Conservation (phyloP, 768 basidiomycete species). For the Dentipellis fragilis region DNA sequence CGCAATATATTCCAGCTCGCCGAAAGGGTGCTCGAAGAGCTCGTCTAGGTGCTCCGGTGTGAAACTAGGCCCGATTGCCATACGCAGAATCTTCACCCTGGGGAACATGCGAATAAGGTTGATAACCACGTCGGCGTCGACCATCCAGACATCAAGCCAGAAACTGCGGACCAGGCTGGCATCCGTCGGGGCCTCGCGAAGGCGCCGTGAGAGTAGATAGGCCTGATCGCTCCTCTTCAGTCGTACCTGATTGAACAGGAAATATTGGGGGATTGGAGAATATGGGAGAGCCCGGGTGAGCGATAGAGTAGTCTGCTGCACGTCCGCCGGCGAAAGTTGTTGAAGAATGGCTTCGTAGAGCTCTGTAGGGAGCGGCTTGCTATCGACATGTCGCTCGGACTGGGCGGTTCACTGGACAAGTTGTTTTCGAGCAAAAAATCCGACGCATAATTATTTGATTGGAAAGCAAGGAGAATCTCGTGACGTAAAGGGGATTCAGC, state of each 20-base stretch:
- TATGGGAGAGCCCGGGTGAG: slow-evolving; percentile 55
- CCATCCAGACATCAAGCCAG: slow-evolving; percentile 51
- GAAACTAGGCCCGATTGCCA: slow-evolving; percentile 72
- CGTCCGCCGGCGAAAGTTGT: slow-evolving; percentile 33
- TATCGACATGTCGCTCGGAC: not conserved
- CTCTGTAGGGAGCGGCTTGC: slow-evolving; percentile 47
- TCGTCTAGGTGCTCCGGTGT: slow-evolving; percentile 75
- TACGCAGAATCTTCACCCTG: slow-evolving; percentile 34
- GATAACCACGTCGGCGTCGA: slow-evolving; percentile 66
- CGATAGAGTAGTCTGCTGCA: slow-evolving; percentile 45
- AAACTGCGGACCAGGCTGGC: slow-evolving; percentile 31
- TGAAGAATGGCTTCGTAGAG: slow-evolving; percentile 51
- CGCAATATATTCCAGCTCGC: slow-evolving; percentile 39
- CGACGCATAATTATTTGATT: not conserved
- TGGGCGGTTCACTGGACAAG: not conserved
- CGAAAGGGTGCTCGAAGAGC: slow-evolving; percentile 42
- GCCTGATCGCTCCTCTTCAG: slow-evolving; percentile 43
- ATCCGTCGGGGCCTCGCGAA: slow-evolving; percentile 29
- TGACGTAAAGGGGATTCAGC: not conserved
- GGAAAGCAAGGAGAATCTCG: not conserved
- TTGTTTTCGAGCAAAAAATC: too few species aligned
- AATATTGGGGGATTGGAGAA: slow-evolving; percentile 38
- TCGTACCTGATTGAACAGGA: slow-evolving; percentile 50
- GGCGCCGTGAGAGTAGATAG: slow-evolving; percentile 43
- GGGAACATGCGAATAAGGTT: slow-evolving; percentile 57